These are phyloP conservation scores for Yamadazyma dushanensis DNA, from an alignment of 1,139 yeast genomes.

Conservation along the genomic window DNA sequence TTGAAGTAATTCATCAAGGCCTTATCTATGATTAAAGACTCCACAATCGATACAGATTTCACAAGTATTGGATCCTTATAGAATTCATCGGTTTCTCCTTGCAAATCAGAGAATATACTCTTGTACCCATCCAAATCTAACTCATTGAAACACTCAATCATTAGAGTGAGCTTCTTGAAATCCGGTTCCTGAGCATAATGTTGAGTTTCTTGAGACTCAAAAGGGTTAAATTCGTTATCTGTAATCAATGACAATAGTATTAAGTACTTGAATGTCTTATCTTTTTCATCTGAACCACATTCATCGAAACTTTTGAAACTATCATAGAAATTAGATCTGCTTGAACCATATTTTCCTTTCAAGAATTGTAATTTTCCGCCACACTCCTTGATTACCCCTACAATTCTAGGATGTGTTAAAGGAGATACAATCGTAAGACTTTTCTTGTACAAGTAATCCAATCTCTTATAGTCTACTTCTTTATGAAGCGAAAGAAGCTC, in stretches of 20 bases:
- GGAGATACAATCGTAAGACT: constrained; percentile 55
- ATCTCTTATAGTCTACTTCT: constrained; percentile 32
- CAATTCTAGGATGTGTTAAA: constrained; percentile 71
- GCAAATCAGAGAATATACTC: constrained; percentile 3
- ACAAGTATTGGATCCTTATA: constrained; percentile 32
- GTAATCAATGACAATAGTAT: constrained; percentile 65
- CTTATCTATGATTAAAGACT: constrained; percentile 32
- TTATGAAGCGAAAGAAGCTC: constrained; percentile 41
- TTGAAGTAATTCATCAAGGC: constrained; percentile 28
- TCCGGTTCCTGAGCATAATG: constrained; percentile 41
- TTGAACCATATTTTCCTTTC: constrained; percentile 58
- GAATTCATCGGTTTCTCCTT: constrained; percentile 19
- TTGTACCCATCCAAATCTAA: constrained; percentile 26
- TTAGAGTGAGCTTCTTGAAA: constrained; percentile 27
- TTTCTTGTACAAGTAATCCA: constrained; percentile 49
- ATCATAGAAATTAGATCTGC: constrained; percentile 68
- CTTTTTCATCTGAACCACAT: constrained; percentile 61
- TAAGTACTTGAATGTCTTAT: constrained; percentile 61
- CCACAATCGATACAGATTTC: constrained; percentile 26
- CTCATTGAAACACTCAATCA: constrained; percentile 34
- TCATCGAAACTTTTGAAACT: constrained; percentile 78
- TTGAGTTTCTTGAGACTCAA: constrained; percentile 60
- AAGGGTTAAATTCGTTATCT: constrained; percentile 66
- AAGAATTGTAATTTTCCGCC: constrained; percentile 71
- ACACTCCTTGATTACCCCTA: constrained; percentile 72